A percentile compares a stretch with the other conserved stretches of the same genome.
phyloP scores from a whole-genome alignment of 352 stramenopile genomes.

The Phytophthora cactorum region DNA sequence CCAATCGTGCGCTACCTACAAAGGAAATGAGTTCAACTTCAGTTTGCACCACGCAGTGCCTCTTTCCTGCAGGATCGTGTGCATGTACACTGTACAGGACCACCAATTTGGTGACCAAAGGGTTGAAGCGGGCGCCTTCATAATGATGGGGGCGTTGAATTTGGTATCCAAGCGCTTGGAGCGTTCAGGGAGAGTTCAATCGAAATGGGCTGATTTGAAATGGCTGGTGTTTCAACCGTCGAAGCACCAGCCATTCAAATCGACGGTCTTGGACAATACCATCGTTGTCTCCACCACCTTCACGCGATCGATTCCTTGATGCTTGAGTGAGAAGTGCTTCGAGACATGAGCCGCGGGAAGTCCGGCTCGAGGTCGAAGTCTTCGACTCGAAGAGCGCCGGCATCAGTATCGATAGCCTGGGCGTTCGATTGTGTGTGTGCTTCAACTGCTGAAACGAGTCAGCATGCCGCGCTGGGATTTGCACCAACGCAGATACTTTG shows the following conservation, averaged over 20 bases:
- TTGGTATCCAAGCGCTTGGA: neutral
- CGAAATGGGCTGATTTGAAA: neutral
- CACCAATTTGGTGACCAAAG: neutral
- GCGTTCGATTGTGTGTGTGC: constrained; percentile 30
- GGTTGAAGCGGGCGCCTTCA: constrained; percentile 13
- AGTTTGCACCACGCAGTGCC: neutral
- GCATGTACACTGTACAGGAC: neutral
- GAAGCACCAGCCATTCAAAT: neutral
- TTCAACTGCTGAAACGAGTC: constrained; percentile 35
- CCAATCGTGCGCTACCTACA: constrained; percentile 11
- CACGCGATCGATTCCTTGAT: constrained; percentile 11
- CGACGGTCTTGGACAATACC: neutral
- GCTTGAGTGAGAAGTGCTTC: constrained; percentile 15
- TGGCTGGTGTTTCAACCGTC: neutral
- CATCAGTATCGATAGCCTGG: constrained; percentile 17
- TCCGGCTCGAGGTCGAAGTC: constrained; percentile 35
- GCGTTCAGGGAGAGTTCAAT: constrained; percentile 25
- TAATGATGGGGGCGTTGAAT: neutral
- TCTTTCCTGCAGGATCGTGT: constrained; percentile 19
- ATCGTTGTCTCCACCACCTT: neutral
- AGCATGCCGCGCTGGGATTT: constrained; percentile 10
- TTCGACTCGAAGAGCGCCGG: constrained; percentile 31
- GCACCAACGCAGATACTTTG: neutral
- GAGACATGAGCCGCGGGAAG: constrained; percentile 32
- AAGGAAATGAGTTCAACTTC: neutral